Conservation (phyloP, 441 rosid genomes). For the Flueggea neowawraea region DNA sequence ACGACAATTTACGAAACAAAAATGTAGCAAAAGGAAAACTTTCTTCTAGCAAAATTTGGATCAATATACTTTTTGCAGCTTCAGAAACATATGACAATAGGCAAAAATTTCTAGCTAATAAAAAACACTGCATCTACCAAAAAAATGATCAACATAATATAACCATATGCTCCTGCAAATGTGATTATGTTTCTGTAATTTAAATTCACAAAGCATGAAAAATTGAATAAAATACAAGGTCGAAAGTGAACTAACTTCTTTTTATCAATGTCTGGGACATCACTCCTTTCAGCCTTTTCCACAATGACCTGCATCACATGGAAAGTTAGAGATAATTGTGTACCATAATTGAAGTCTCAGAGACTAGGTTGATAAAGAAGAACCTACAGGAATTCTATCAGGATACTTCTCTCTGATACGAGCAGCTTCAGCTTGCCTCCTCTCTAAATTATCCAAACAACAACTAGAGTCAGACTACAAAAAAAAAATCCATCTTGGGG, state of each 20-base stretch:
- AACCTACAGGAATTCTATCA: conserved; percentile 86
- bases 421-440: conserved; percentile 86
- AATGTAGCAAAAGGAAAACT: too few relatives aligned
- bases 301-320: conserved; percentile 68
- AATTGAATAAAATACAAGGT: not conserved
- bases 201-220: not conserved
- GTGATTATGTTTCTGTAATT: too few relatives aligned
- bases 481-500: not conserved
- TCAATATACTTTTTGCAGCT: too few relatives aligned
- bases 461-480: conserved; percentile 4
- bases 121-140: too few relatives aligned
- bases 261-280: conserved; percentile 96
- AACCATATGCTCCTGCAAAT: too few relatives aligned
- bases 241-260: conserved; percentile 62
- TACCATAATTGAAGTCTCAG: not conserved
- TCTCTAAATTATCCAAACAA: conserved; percentile 38
- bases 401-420: conserved; percentile 86
- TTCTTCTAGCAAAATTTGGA: too few relatives aligned
- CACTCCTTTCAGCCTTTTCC: conserved; percentile 84
- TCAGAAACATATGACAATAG: too few relatives aligned
- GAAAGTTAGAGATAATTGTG: conserved; percentile 6
- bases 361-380: not conserved
- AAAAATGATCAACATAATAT: too few relatives aligned
- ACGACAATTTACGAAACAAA: too few relatives aligned
- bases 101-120: too few relatives aligned